Conservation (phyloP, 208 protist species). For the Vickermania ingenoplastis region DNA sequence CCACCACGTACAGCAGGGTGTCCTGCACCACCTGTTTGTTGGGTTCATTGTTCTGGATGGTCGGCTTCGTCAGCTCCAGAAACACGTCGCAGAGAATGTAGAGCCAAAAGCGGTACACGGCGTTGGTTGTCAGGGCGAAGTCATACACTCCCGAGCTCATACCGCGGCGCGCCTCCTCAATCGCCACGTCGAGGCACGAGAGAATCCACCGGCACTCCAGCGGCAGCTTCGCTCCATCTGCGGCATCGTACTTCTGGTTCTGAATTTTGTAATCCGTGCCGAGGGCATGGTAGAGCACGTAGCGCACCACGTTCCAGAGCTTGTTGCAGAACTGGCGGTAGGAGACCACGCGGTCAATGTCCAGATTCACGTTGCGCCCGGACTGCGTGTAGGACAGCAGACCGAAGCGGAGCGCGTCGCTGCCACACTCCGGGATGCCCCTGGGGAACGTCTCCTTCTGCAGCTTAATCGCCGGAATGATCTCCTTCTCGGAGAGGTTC, state of each 20-base stretch:
- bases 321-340: constrained; percentile 99
- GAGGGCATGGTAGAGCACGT: constrained; percentile 90
- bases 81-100: constrained; percentile 98
- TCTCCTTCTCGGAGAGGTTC: constrained; percentile 92
- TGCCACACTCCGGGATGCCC: constrained; percentile 97
- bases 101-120: constrained; percentile 95
- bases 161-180: constrained; percentile 60
- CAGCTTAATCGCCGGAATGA: constrained; percentile 81
- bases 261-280: constrained; percentile 66
- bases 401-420: constrained; percentile 98
- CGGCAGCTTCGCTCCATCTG: constrained; percentile 39
- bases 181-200: constrained; percentile 74
- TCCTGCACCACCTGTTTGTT: constrained; percentile 83
- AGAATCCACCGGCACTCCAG: constrained; percentile 97
- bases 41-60: constrained; percentile 67
- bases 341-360: constrained; percentile 94
- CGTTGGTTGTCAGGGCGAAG: constrained; percentile 85
- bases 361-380: constrained; percentile 96
- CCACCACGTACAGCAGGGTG: constrained; percentile 88
- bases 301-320: constrained; percentile 97
- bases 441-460: constrained; percentile 93
- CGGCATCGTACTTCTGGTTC: constrained; percentile 27
- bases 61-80: constrained; percentile 91
- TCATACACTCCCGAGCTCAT: constrained; percentile 82
- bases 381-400: constrained; percentile 96